Evolutionary conservation across 1,284 basidiomycete species (phyloP), one percentile per base, ranked within the genome.

Genomic region (Trichosporon sp.): DNA sequence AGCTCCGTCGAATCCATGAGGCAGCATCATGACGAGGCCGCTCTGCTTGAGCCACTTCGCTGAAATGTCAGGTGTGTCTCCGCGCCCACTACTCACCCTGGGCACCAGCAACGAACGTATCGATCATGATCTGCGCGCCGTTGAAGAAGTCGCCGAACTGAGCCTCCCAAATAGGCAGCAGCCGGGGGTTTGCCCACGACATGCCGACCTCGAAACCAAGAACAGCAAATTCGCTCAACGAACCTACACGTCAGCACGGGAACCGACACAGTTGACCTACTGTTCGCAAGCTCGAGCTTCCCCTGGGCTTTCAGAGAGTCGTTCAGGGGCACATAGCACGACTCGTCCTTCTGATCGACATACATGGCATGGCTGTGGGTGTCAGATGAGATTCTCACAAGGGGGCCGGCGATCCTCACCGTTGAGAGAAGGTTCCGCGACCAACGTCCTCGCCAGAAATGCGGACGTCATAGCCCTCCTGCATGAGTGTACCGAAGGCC

Each of bases 1-100:
- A 14, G 92, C 92, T 32, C 94, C 93, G 77, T 96, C 93, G 14
- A 92, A 87, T 4, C 92, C 93, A 75, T 95, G 93, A 19, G 93
- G 93, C 5, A 97, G 86, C 71, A 93, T 88, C 77, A 97, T 85
- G 3, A 94, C 91, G 48, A 96, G 88, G 0, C 92, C 94, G 74
- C 92, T 95, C 84, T 96, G 93, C 81, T 91, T 94, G 71, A 94
- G 84, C 94, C 94, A 97, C 86, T 97, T 97, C 3, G 92, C 92
- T 94, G 74, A 2, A 31, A 59, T 14, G 35, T 32, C 21, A 63
- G 66, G 26, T 10, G 37, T 12, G 11, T 46, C 8, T 14, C 37
- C 11, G 14, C 11, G 31, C 2, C 21, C 12, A 0, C 46, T 12
- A 83, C 90, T 74, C 77, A 92, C 92, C 91, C 84, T 95, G 91